Evolutionary conservation across 2,329 filamentous ascomycete species (phyloP).

Genomic region (Ophiostoma tasmaniense): DNA sequence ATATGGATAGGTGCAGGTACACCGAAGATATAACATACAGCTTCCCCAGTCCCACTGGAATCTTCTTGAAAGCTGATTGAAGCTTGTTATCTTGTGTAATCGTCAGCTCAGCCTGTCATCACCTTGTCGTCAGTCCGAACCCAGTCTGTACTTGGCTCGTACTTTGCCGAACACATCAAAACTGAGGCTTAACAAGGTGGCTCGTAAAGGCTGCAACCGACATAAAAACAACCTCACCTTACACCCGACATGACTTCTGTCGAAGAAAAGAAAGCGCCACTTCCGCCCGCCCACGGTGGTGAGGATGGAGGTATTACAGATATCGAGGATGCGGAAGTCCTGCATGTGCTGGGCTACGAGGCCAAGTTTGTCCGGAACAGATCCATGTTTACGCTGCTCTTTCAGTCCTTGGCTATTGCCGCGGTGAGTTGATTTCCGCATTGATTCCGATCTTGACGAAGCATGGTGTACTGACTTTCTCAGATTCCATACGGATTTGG

Average conservation of each 20-base stretch:
- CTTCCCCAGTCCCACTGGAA: neutral
- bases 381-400: constrained; percentile 51
- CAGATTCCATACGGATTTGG: constrained; percentile 18
- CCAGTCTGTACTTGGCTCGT: neutral
- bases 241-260: neutral
- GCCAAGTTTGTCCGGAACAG: constrained; percentile 50
- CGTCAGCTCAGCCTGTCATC: too few species aligned
- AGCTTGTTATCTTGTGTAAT: too few species aligned
- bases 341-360: constrained; percentile 42
- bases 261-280: neutral
- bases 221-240: neutral
- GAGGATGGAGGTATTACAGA: neutral
- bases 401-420: constrained; percentile 37
- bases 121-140: too few species aligned
- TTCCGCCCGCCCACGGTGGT: neutral
- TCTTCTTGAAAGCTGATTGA: neutral
- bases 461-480: neutral
- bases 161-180: too few species aligned
- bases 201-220: neutral
- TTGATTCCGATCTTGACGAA: too few species aligned
- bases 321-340: neutral
- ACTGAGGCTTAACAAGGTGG: neutral
- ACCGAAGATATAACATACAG: neutral
- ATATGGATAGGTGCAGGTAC: neutral
- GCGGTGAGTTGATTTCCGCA: constrained; percentile 5